Base-by-base conservation (phyloP, 345 rosid species). In the Boechera retrofracta region DNA sequence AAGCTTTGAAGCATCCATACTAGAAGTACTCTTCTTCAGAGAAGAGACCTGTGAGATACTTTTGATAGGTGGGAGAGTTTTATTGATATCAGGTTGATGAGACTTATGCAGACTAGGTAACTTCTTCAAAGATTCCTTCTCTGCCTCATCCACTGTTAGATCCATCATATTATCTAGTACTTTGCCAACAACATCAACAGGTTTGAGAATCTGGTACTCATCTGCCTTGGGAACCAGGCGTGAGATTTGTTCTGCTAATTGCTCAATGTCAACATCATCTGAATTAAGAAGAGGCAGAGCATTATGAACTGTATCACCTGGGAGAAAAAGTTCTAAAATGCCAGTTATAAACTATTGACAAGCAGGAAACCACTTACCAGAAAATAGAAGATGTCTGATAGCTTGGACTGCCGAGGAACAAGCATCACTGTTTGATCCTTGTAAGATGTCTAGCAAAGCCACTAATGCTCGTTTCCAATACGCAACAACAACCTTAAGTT, bases 391-490 rank as follows among this genome's bases (percentile, higher is more conserved):
- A 79, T 76, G 83, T 80, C 91, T 92, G 44, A 94, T 85, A 66
- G 82, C 79, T 63, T 44, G 70, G 68, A 85, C 53, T 35, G 83
- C 77, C 64, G 82, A 83, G 63, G 63, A 74, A 79, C 83, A 82
- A 69, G 83, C 65, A 42, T 75, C 70, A 85, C 80, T 61, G 73
- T 84, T 81, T 48, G 80, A 77, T 31, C 51, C 87, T 75, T 86
- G 86, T 42, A 92, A 79, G 69, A 83, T 61, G 77, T 78, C 85
- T 77, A 94, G 77, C 76, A 89, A 31, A 79, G 88, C 86, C 51
- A 68, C 82, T 64, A 90, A 76, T 54, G 97, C 83, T 70, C 89
- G 87, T 82, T 83, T 94, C 98, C 98, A 94, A 67, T 94, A 92
- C 15, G 88, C 88, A 77, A 86, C 65, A 47, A 94, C 77, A 55